Conservation (phyloP, 257 asterid species). For the Ophiorrhiza pumila region DNA sequence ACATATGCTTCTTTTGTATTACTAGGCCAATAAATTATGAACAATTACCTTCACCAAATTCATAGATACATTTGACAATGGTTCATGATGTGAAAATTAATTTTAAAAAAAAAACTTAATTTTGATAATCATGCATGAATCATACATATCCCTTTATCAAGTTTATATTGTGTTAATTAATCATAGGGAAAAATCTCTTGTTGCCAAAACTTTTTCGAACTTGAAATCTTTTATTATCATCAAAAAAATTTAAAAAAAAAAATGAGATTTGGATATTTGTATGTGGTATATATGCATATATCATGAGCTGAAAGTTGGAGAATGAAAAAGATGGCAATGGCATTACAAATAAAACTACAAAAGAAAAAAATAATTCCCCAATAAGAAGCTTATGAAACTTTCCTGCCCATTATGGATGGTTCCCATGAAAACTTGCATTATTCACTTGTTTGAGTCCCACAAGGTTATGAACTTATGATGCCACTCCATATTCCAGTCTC, state of each 20-base stretch:
- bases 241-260: background rate
- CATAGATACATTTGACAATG: too few species aligned
- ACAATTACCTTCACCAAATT: too few species aligned
- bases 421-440: background rate
- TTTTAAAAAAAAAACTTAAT: too few species aligned
- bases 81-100: too few species aligned
- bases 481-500: background rate
- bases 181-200: too few species aligned
- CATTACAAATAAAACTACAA: background rate
- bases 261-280: background rate
- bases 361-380: background rate
- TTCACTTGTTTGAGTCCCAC: background rate
- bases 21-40: too few species aligned
- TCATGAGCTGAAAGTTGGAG: background rate
- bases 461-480: background rate
- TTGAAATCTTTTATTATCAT: too few species aligned
- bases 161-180: too few species aligned
- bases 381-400: background rate
- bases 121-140: too few species aligned
- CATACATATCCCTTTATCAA: too few species aligned
- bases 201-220: too few species aligned
- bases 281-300: background rate
- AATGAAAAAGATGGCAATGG: background rate
- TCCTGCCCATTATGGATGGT: constrained; percentile 7
- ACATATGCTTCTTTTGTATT: too few species aligned